Base-by-base conservation (phyloP, 176 grass and related monocot genomes). In the sorghum (Sorghum bicolor) region DNA sequence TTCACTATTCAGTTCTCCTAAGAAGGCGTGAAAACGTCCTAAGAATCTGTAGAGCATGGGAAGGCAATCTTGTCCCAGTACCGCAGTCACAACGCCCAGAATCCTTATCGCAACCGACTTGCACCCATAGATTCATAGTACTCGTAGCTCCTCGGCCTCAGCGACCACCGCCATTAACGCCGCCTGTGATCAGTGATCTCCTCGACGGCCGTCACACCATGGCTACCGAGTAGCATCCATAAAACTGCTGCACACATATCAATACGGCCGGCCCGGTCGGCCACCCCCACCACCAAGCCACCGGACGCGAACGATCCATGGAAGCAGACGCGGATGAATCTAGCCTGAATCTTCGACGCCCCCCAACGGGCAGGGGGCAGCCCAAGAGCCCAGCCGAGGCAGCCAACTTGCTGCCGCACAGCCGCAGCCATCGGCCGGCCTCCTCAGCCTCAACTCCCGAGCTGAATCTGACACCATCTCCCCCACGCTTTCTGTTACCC, bases 381-480 rank as follows among this genome's bases (percentile, higher is more conserved):
- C 57, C 17, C 61, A 34, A 64, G 77, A 31, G 78, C 44, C 64
- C 64, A 53, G 31, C 78, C 17, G 47, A 68, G 52, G 78, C 65
- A 10, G 68, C 32, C 87, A 81, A 89, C 45, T 71, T 29, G 75
- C 67, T 10, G 81, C 87, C 24, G 83, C 65, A 20, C 22, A 53
- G 50, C 50, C 52, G 53, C 67, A 45, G 40, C 82, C 40, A 20
- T 62, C 50, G 43, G n/a, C 10, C n/a, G 57, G 57, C 3, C 55
- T 57, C 20, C 32, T 36, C 34, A 24, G 50, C 38, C 72, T 45
- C 58, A 84, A 84, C 72, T 76, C 61, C 77, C 71, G 13, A 85
- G 82, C 87, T 11, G 83, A 89, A 85, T 83, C 83, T 82, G 84
- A 83, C 88, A 79, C 80, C 55, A 38, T 60, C 63, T 26, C 45